These are phyloP conservation scores for Solanum habrochaites DNA, from an alignment of 257 asterid species.

Conservation along the genomic window DNA sequence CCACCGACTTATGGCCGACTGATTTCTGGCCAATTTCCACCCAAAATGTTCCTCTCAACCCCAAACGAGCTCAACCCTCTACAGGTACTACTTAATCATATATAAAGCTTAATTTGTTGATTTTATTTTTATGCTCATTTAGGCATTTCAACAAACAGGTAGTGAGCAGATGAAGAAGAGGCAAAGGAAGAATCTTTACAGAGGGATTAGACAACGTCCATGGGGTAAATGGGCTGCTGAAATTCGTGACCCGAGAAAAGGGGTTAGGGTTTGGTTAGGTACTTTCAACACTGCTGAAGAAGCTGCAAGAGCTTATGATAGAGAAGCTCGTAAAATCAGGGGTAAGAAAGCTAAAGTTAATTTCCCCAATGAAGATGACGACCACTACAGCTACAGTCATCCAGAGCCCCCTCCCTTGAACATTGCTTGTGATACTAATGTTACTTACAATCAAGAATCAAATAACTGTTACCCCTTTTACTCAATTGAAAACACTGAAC, in stretches of 20 bases:
- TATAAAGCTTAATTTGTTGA: not conserved
- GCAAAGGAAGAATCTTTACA: conserved; percentile 63
- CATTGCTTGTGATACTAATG: not conserved
- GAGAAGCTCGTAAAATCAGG: conserved; percentile 76
- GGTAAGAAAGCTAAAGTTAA: conserved; percentile 79
- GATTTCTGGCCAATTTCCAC: conserved; percentile 36
- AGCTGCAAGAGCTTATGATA: conserved; percentile 86
- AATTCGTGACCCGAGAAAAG: conserved; percentile 90
- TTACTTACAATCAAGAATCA: not conserved
- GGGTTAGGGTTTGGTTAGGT: conserved; percentile 88
- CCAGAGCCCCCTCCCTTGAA: not conserved
- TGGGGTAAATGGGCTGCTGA: conserved; percentile 99
- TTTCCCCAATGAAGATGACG: conserved; percentile 48
- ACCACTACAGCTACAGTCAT: not conserved
- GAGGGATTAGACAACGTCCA: conserved; percentile 86
- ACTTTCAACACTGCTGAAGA: conserved; percentile 82
- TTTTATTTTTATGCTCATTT: not conserved
- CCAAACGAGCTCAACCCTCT: conserved; percentile 22
- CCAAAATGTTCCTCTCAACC: conserved; percentile 2
- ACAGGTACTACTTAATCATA: conserved; percentile 26
- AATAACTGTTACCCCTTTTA: not conserved
- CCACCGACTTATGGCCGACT: conserved; percentile 26
- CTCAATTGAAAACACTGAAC: not conserved
- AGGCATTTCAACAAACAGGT: conserved; percentile 17
- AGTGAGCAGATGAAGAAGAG: conserved; percentile 21